Evolutionary conservation across 306 rosid genomes (phyloP).

Genomic region (Albizia julibrissin): DNA sequence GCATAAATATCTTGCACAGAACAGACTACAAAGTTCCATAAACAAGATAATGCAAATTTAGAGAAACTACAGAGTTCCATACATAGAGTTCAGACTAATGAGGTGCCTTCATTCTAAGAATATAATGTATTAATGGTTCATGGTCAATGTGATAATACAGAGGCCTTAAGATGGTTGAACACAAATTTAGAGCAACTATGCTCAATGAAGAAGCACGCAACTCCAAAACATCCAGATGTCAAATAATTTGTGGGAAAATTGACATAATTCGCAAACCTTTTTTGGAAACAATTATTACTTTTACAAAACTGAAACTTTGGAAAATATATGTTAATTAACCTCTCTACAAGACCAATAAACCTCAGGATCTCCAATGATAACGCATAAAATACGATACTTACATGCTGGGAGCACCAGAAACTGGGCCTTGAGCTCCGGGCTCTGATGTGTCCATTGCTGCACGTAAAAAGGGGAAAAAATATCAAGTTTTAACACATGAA

Average conservation of each 20-base stretch:
- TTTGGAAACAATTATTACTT: background rate
- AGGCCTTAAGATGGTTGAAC: background rate
- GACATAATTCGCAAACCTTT: background rate
- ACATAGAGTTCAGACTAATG: background rate
- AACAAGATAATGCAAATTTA: background rate
- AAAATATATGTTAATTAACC: background rate
- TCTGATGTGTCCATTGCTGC: conserved; percentile 80
- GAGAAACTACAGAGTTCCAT: background rate
- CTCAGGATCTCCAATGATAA: background rate
- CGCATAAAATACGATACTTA: conserved; percentile 34
- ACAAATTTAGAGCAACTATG: background rate
- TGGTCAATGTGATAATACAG: background rate
- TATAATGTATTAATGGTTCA: background rate
- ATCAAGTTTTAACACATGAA: background rate
- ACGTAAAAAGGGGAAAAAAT: background rate
- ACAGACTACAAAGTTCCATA: background rate
- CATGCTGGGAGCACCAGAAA: conserved; percentile 45
- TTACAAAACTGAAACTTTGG: background rate
- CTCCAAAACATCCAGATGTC: background rate
- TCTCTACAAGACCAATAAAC: background rate
- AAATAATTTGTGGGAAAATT: background rate
- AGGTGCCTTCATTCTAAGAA: background rate
- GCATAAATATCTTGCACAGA: background rate
- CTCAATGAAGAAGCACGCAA: background rate
- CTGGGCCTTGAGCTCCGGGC: conserved; percentile 45